Conservation (phyloP, 2,329 filamentous ascomycete genomes). For the Metarhizium anisopliae region DNA sequence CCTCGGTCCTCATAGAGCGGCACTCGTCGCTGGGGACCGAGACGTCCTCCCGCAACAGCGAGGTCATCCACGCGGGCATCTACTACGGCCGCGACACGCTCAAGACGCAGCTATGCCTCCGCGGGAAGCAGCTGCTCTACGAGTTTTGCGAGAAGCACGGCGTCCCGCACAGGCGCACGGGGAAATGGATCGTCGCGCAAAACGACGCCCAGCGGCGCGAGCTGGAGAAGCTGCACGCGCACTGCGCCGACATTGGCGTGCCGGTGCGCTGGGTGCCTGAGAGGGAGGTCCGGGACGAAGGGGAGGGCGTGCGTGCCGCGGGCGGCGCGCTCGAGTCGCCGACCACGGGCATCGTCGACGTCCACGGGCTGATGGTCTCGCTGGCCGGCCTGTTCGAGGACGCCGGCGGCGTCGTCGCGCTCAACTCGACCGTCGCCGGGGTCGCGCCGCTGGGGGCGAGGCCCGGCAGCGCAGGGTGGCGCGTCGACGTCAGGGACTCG, state of each 20-base stretch:
- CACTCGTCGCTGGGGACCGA: slow-evolving; percentile 71
- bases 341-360: slow-evolving; percentile 85
- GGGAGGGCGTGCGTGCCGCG: slow-evolving; percentile 67
- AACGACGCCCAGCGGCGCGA: slow-evolving; percentile 59
- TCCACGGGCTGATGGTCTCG: slow-evolving; percentile 73
- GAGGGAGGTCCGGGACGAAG: slow-evolving; percentile 52
- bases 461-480: slow-evolving; percentile 57
- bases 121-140: slow-evolving; percentile 71
- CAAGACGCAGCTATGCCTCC: slow-evolving; percentile 77
- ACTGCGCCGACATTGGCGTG: slow-evolving; percentile 40
- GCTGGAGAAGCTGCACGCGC: slow-evolving; percentile 40
- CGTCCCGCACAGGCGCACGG: slow-evolving; percentile 65
- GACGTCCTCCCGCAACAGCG: slow-evolving; percentile 83
- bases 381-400: slow-evolving; percentile 72
- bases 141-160: slow-evolving; percentile 57
- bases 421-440: slow-evolving; percentile 55
- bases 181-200: slow-evolving; percentile 95
- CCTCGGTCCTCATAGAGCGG: slow-evolving; percentile 73
- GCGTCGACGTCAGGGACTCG: slow-evolving; percentile 45
- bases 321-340: slow-evolving; percentile 73
- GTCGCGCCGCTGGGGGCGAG: slow-evolving; percentile 40
- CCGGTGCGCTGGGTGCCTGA: slow-evolving; percentile 61
- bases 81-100: slow-evolving; percentile 74
- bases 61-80: slow-evolving; percentile 92
- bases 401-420: slow-evolving; percentile 62